Base-by-base conservation (phyloP, 2,329 filamentous ascomycete genomes). In the Cercospora citrullina region DNA sequence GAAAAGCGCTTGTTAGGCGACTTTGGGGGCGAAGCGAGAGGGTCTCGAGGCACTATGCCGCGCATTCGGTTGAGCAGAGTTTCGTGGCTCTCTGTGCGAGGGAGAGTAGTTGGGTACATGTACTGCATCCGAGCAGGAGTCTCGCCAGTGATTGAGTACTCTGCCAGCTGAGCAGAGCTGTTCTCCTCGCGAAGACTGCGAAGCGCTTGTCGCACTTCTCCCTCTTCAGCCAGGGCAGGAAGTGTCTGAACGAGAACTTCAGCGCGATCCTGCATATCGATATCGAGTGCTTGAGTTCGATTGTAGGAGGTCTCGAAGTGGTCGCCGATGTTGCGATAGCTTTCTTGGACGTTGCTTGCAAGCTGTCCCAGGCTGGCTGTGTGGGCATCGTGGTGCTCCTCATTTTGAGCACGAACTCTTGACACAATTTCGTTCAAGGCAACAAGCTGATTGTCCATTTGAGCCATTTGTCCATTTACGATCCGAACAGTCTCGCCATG, bases 351-450 rank as follows among this genome's bases (percentile, higher is more conserved):
- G 1, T 88, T 90, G 18, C 80, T 82, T 0, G 90, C 87, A 33
- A 97, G 84, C 9, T 80, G 81, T 36, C 86, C 81, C n/a, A 97
- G 82, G 1, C 89, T 91, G n/a, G 84, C 78, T 1, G 85, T 80
- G 71, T 96, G 91, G 28, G 86, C 85, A 28, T 88, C 84, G 77
- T 95, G 90, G 76, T 96, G 93, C 18, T 84, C 84, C 31, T 90
- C 87, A 77, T 97, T 98, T 75, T 96, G 91, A 1, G 87, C 87
- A 68, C 90, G 88, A 60, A 96, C 93, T 33, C 91, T 89, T 33
- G 90, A 86, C 45, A 98, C 93, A 74, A 97, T 97, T 72, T 94
- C 92, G 75, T 98, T 94, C 7, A 99, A 86, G 1, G 92, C 91
- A 66, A 89, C 87, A 87, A 99, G 94, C 79, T 98, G 93, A n/a